Evolutionary conservation across 2,329 filamentous ascomycete species (phyloP).

Genomic region (Ascochyta clinopodiicola): DNA sequence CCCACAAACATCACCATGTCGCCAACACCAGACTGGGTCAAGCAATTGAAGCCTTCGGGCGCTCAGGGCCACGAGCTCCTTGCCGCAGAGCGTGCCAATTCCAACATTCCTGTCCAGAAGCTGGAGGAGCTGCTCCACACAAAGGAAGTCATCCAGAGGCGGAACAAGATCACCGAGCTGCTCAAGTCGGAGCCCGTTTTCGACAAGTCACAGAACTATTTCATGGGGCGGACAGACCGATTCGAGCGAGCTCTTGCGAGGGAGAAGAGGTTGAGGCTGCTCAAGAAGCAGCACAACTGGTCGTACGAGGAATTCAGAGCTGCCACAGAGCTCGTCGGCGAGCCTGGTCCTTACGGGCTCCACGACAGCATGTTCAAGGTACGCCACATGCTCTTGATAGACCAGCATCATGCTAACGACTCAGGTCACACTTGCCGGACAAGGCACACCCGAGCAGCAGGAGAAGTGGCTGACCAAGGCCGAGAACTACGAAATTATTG

Average conservation of each 20-base stretch:
- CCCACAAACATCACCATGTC: constrained; percentile 36
- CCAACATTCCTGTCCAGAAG: constrained; percentile 70
- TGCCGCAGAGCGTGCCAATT: constrained; percentile 70
- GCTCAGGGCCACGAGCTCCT: constrained; percentile 75
- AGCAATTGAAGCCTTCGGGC: constrained; percentile 68
- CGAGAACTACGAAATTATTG: constrained; percentile 73
- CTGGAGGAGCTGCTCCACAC: constrained; percentile 74
- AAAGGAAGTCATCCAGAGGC: constrained; percentile 66
- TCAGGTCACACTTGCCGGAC: constrained; percentile 71
- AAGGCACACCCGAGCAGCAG: constrained; percentile 75
- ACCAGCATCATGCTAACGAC: constrained; percentile 14
- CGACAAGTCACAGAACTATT: constrained; percentile 80
- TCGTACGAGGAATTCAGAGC: constrained; percentile 65
- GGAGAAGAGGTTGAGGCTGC: constrained; percentile 72
- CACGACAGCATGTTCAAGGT: constrained; percentile 75
- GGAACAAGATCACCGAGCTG: constrained; percentile 67
- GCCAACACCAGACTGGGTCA: constrained; percentile 68
- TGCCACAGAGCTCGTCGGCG: constrained; percentile 73
- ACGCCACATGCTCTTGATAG: constrained; percentile 22
- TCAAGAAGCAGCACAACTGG: constrained; percentile 73
- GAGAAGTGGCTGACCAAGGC: constrained; percentile 74
- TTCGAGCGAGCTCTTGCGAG: constrained; percentile 73
- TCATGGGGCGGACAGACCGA: constrained; percentile 71
- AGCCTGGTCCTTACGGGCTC: constrained; percentile 76
- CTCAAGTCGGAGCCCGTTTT: constrained; percentile 73